Conservation (phyloP, 257 asterid genomes). For the Salvia splendens region DNA sequence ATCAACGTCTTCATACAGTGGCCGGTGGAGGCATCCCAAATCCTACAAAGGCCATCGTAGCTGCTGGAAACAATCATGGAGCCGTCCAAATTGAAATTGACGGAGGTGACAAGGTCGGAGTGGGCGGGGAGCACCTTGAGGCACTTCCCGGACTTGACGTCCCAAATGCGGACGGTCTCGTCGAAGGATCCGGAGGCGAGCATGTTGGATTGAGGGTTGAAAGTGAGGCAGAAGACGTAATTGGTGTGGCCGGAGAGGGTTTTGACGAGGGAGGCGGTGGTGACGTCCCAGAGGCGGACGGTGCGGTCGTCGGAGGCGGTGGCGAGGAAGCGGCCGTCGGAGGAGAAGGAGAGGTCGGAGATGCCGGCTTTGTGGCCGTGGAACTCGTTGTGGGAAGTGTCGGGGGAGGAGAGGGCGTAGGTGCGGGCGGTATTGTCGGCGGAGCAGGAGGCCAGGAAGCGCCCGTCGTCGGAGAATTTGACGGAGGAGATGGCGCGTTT, state of each 20-base stretch:
- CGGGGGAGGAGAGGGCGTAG: slow-evolving; percentile 54
- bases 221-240: slow-evolving; percentile 80
- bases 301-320: slow-evolving; percentile 95
- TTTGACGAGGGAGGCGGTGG: slow-evolving; percentile 72
- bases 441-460: slow-evolving; percentile 70
- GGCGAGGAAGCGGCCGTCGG: slow-evolving; percentile 75
- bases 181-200: slow-evolving; percentile 86
- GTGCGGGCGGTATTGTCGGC: slow-evolving; percentile 86
- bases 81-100: slow-evolving; percentile 80
- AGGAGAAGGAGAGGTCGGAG: slow-evolving; percentile 86
- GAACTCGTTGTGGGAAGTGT: slow-evolving; percentile 55
- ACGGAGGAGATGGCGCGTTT: slow-evolving; percentile 71
- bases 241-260: slow-evolving; percentile 88
- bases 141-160: slow-evolving; percentile 87
- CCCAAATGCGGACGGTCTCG: slow-evolving; percentile 94
- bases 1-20: slow-evolving; percentile 92
- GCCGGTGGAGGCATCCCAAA: slow-evolving; percentile 97
- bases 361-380: slow-evolving; percentile 80
- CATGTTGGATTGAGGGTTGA: slow-evolving; percentile 83
- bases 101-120: slow-evolving; percentile 92
- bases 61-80: slow-evolving; percentile 80
- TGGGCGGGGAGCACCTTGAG: slow-evolving; percentile 93
- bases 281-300: slow-evolving; percentile 78
- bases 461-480: slow-evolving; percentile 84
- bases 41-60: slow-evolving; percentile 93